phyloP scores from a whole-genome alignment of 2,329 filamentous ascomycete genomes.

The Sporothrix brunneoviolacea region DNA sequence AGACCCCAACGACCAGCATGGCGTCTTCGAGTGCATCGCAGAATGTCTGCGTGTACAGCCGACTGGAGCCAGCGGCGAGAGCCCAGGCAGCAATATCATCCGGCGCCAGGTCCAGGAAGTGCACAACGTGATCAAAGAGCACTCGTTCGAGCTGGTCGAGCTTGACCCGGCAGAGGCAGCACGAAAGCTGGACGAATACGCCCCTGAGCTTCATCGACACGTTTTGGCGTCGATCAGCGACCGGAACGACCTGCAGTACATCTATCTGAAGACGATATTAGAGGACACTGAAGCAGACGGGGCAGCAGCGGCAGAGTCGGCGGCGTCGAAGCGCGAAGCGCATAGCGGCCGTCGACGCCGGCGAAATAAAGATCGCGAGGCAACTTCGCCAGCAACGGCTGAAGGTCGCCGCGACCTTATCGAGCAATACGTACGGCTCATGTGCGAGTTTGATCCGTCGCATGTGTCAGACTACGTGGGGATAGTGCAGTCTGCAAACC shows the following conservation, averaged over 20 bases:
- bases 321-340: neutral
- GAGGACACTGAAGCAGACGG: constrained; percentile 42
- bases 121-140: constrained; percentile 55
- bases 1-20: constrained; percentile 67
- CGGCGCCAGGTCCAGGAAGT: constrained; percentile 69
- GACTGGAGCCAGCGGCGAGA: neutral
- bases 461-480: constrained; percentile 85
- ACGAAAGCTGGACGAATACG: constrained; percentile 53
- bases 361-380: neutral
- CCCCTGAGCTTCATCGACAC: constrained; percentile 58
- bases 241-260: constrained; percentile 59
- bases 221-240: constrained; percentile 57
- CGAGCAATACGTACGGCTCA: constrained; percentile 81
- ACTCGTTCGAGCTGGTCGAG: constrained; percentile 59
- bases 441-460: constrained; percentile 76
- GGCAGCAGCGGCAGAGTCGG: neutral
- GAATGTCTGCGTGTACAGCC: constrained; percentile 55
- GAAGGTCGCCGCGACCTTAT: constrained; percentile 51
- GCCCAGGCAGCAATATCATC: constrained; percentile 32
- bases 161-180: constrained; percentile 63
- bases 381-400: constrained; percentile 14
- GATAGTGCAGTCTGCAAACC: constrained; percentile 63
- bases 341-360: neutral
- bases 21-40: constrained; percentile 71
- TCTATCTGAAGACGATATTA: constrained; percentile 70